Evolutionary conservation across 2,329 filamentous ascomycete species (phyloP), one percentile per base, ranked within the genome.

Genomic region (Lecanoromycetidae sp.): DNA sequence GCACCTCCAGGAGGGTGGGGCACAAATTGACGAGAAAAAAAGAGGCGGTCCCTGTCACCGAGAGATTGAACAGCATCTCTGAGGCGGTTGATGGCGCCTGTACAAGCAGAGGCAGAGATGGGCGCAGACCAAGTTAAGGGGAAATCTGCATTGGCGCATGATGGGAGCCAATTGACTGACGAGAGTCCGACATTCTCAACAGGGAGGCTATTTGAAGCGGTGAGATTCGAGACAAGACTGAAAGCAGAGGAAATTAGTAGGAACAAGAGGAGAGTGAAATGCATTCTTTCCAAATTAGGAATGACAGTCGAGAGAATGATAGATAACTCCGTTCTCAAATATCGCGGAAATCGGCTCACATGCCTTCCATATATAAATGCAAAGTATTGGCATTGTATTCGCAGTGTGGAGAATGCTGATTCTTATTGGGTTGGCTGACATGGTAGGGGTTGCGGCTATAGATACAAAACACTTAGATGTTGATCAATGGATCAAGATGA

Each of bases 181-280:
- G 38, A 1, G 13, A 26, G 4, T 27, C 25, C 5, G 5, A 39
- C 5, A 39, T 6, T 39, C 1, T 5, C 23, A 39, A 39, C 13
- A 25, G 19, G 36, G 27, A 26, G 6, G 35, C 4, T 10, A 39
- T 4, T 27, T 27, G 36, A n/a, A 39, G 29, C 7, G 7, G 29
- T 34, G 4, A 8, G 3, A n/a, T 33, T 34, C n/a, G 30, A 12
- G n/a, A 36, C 12, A 29, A 46, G 26, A n/a, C 20, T 20, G 7
- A n/a, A 25, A 40, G 27, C 44, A 25, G 44, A 46, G 23, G 8
- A n/a, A 30, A n/a, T 30, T 30, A n/a, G n/a, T n/a, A n/a, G n/a
- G n/a, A n/a, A n/a, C n/a, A n/a, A n/a, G n/a, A n/a, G n/a, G n/a
- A n/a, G n/a, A n/a, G n/a, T n/a, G n/a, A n/a, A n/a, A n/a, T n/a